phyloP scores from a whole-genome alignment of 768 basidiomycete genomes.

The Russula ochroleuca region DNA sequence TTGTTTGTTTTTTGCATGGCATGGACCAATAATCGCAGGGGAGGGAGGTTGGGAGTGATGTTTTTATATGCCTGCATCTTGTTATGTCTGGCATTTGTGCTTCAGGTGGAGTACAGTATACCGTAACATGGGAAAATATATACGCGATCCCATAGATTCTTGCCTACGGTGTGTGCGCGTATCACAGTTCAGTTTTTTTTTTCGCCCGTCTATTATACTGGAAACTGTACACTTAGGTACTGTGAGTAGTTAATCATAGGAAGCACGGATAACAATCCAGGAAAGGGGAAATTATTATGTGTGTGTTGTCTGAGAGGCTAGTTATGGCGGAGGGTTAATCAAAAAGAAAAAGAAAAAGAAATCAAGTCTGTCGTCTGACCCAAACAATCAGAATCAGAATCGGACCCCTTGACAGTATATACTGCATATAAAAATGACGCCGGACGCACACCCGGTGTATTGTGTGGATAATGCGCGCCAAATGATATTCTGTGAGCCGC shows the following conservation, averaged over 20 bases:
- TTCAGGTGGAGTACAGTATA: neutral
- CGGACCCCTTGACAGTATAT: neutral
- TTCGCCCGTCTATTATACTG: conserved; percentile 10
- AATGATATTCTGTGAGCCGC: neutral
- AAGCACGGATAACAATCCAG: neutral
- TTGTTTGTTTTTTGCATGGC: neutral
- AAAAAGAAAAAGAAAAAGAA: neutral
- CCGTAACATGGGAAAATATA: neutral
- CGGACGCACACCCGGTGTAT: neutral
- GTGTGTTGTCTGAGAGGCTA: neutral
- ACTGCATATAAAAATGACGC: neutral
- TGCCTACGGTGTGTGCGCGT: neutral
- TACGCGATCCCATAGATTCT: neutral
- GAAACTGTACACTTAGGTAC: conserved; percentile 7
- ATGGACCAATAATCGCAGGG: neutral
- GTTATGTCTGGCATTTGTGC: neutral
- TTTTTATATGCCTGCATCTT: neutral
- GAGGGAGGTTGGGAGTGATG: neutral
- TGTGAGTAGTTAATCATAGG: conserved; percentile 15
- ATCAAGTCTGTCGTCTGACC: neutral
- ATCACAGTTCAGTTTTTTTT: neutral
- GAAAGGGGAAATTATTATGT: neutral
- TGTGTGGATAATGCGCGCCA: neutral
- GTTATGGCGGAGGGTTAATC: neutral
- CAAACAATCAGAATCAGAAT: neutral